Percentiles rank a stretch among this genome's conserved stretches.
These are phyloP conservation scores for Chalciporus sphaerocephalus DNA, from an alignment of 768 basidiomycete species.

Conservation along the genomic window DNA sequence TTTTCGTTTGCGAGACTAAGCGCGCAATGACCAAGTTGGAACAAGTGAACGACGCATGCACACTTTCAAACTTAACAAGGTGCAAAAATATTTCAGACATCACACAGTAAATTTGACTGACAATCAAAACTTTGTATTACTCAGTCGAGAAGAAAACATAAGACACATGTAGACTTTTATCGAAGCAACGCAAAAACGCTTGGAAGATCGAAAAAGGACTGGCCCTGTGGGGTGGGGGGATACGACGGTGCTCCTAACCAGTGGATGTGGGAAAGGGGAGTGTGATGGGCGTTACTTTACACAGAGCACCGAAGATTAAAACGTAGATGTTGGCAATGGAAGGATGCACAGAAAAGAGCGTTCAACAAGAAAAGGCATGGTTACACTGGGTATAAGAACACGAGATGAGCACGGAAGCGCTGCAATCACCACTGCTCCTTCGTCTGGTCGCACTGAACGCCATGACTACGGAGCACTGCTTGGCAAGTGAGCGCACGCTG, in stretches of 20 bases:
- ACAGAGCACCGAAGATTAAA: constrained; percentile 44
- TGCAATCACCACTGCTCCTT: not conserved
- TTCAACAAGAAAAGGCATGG: not conserved
- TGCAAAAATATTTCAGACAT: not conserved
- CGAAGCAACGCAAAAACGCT: constrained; percentile 5
- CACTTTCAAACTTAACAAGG: not conserved
- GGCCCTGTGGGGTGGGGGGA: constrained; percentile 32
- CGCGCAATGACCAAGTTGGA: not conserved
- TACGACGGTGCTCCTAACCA: constrained; percentile 56
- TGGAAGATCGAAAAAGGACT: not conserved
- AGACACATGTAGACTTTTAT: not conserved
- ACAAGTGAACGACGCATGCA: not conserved
- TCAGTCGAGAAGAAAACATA: constrained; percentile 7
- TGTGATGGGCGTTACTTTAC: constrained; percentile 27
- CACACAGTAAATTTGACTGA: not conserved
- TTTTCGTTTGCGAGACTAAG: not conserved
- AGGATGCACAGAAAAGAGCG: constrained; percentile 11
- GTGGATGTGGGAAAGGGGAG: constrained; percentile 36
- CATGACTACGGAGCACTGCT: constrained; percentile 53
- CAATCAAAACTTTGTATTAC: not conserved
- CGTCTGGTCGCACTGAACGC: constrained; percentile 48
- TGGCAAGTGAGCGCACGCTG: constrained; percentile 45
- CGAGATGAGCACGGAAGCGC: not conserved
- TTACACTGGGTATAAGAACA: constrained; percentile 3
- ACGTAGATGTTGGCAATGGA: constrained; percentile 3